Conservation (phyloP, 2,329 filamentous ascomycete species). For the Aspergillus awamori region DNA sequence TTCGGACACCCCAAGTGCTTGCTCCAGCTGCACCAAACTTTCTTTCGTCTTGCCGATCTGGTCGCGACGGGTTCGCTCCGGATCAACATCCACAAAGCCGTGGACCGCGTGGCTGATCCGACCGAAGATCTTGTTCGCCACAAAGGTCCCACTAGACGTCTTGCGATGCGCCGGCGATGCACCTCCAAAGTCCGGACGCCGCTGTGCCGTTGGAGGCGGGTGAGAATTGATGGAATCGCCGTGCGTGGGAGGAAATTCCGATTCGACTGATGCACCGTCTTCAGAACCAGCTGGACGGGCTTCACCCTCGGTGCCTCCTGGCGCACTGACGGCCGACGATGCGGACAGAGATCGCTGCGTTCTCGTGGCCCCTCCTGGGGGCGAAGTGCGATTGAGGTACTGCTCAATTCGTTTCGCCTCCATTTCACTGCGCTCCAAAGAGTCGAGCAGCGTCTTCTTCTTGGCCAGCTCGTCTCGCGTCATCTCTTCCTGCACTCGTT, state of each 20-base stretch:
- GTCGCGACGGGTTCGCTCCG: constrained; percentile 87
- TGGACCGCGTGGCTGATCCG: constrained; percentile 94
- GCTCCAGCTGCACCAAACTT: constrained; percentile 80
- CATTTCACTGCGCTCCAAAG: constrained; percentile 88
- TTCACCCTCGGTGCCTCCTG: constrained; percentile 43
- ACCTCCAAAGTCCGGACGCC: constrained; percentile 38
- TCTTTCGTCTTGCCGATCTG: constrained; percentile 95
- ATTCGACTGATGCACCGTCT: constrained; percentile 89
- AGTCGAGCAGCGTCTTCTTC: constrained; percentile 79
- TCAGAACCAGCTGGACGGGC: constrained; percentile 64
- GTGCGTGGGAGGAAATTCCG: constrained; percentile 90
- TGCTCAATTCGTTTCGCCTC: constrained; percentile 93
- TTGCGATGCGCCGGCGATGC: constrained; percentile 68
- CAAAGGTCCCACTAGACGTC: constrained; percentile 81
- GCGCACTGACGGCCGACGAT: constrained; percentile 51
- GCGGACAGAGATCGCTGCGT: constrained; percentile 70
- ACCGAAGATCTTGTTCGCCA: constrained; percentile 91
- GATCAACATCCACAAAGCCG: constrained; percentile 93
- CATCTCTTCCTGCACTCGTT: constrained; percentile 96
- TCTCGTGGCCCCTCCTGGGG: constrained; percentile 42
- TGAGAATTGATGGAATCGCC: constrained; percentile 64
- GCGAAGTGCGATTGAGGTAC: constrained; percentile 70
- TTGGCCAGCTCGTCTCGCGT: constrained; percentile 89
- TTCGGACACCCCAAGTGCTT: constrained; percentile 83
- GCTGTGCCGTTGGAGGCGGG: constrained; percentile 63